A percentile compares a stretch with the other conserved stretches of the same genome.
These are phyloP conservation scores for Hypsizygus marmoreus DNA, from an alignment of 768 basidiomycete species.

Conservation along the genomic window DNA sequence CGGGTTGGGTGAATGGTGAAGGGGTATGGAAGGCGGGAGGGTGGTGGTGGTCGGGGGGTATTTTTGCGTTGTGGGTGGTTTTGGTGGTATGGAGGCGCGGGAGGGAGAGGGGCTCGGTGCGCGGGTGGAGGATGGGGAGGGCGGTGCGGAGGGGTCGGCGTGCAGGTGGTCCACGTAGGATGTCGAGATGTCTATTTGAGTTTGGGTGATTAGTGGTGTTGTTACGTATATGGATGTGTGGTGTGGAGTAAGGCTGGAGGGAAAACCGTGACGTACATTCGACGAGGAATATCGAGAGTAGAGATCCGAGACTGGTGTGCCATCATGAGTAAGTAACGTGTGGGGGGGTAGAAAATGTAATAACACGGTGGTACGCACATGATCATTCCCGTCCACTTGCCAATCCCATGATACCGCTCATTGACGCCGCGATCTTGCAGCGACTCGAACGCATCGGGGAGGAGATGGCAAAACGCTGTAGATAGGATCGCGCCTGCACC, in stretches of 20 bases:
- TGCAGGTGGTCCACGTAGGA: conserved; percentile 75
- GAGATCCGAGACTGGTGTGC: conserved; percentile 63
- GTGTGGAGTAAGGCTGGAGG: too few species aligned
- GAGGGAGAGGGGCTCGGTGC: too few species aligned
- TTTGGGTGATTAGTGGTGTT: conserved; percentile 6
- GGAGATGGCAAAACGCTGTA: conserved; percentile 80
- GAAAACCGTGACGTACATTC: conserved; percentile 87
- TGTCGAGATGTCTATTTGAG: conserved; percentile 63
- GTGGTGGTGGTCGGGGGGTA: not conserved
- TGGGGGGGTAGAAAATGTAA: conserved; percentile 3
- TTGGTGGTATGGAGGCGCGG: conserved; percentile 19
- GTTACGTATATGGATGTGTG: not conserved
- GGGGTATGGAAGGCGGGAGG: not conserved
- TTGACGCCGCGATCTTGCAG: conserved; percentile 50
- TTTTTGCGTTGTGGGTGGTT: conserved; percentile 12
- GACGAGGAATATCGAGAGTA: conserved; percentile 73
- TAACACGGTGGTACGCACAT: conserved; percentile 52
- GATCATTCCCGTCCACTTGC: conserved; percentile 66
- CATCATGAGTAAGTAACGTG: too few species aligned
- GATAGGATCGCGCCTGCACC: conserved; percentile 73
- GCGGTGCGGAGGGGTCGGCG: conserved; percentile 54
- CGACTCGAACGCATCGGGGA: conserved; percentile 74
- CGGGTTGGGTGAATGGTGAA: not conserved
- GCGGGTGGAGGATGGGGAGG: conserved; percentile 37
- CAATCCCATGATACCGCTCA: conserved; percentile 46